Base-by-base conservation (phyloP, 2,329 filamentous ascomycete genomes). In the Cryoendolithus antarcticus region DNA sequence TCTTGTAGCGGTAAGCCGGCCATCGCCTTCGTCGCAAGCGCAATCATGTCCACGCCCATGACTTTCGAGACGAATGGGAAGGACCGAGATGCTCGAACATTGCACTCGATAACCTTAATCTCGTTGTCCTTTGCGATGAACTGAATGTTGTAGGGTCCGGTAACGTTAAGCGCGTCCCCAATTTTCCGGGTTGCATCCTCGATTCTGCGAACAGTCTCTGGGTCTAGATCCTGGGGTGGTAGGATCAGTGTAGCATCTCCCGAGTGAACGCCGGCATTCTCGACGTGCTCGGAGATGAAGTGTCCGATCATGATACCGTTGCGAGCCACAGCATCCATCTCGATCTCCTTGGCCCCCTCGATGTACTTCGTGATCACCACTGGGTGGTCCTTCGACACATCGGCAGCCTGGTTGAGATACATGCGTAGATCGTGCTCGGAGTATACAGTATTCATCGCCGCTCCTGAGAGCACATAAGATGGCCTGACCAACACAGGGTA, bases 281-380 rank as follows among this genome's bases (percentile, higher is more conserved):
- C 91, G 32, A 98, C 91, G 61, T 98, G 91, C 69, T 98, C 91
- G 0, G 89, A 96, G 57, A 98, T 85, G 64, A 96, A 96, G 62
- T 96, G 91, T 9, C 89, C 86, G 42, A 95, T 77, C 64, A 96
- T 82, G 39, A 75, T 80, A 56, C 91, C 91, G 51, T 93, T 82
- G 54, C 80, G 81, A 39, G 89, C 91, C 33, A 98, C 91, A 31
- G 91, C 91, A 54, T 98, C 91, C 91, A 98, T 96, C 64, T 98
- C 91, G 47, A 98, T 96, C 62, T 98, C 91, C 71, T 98, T 96
- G 48, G 91, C 91, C 50, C 93, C 91, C 69, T 98, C 91, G 50
- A 98, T 96, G 66, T 96, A 98, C 68, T 98, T 98, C 45, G 89
- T 96, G 56, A 98, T 96, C 45, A 98, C 91, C 8, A 98, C 91